phyloP scores from a whole-genome alignment of 306 rosid genomes.

The Lathyrus aphaca region DNA sequence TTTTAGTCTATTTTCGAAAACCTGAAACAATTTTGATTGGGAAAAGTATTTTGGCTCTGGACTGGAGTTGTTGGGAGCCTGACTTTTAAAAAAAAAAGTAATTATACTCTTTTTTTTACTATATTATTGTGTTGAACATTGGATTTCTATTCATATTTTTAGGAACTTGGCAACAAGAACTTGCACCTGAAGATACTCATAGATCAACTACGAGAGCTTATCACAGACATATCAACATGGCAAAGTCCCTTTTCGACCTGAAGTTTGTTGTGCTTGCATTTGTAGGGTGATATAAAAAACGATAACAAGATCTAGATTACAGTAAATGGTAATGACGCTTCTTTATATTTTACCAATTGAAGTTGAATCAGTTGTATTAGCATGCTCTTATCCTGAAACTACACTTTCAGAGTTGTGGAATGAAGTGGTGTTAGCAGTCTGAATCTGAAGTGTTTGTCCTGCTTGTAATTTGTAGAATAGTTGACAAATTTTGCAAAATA shows the following conservation, averaged over 20 bases:
- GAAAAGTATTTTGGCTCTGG: neutral
- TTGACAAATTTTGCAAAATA: constrained; percentile 17
- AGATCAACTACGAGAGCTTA: constrained; percentile 80
- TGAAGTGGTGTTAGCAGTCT: constrained; percentile 1
- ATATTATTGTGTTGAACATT: constrained; percentile 18
- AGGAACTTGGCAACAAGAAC: constrained; percentile 88
- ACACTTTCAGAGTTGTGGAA: constrained; percentile 14
- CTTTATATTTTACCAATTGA: constrained; percentile 19
- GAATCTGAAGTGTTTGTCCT: constrained; percentile 30
- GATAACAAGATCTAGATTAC: constrained; percentile 19
- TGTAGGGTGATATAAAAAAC: constrained; percentile 10
- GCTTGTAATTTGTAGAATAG: constrained; percentile 20
- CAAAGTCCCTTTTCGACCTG: constrained; percentile 81
- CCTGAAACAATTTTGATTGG: constrained; percentile 20
- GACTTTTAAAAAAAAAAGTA: neutral
- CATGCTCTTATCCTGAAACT: constrained; percentile 20
- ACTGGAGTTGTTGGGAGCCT: constrained; percentile 27
- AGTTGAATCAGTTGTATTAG: constrained; percentile 21
- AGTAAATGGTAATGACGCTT: constrained; percentile 28
- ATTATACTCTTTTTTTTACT: constrained; percentile 5
- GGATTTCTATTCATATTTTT: constrained; percentile 28
- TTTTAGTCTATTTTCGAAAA: constrained; percentile 11
- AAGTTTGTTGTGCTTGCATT: constrained; percentile 37
- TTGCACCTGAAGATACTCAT: constrained; percentile 71
- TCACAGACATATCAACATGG: constrained; percentile 90